A percentile compares a stretch with the other conserved stretches of the same genome.
phyloP scores from a whole-genome alignment of 108 stramenopile genomes.

The Nitzschia inconspicua region DNA sequence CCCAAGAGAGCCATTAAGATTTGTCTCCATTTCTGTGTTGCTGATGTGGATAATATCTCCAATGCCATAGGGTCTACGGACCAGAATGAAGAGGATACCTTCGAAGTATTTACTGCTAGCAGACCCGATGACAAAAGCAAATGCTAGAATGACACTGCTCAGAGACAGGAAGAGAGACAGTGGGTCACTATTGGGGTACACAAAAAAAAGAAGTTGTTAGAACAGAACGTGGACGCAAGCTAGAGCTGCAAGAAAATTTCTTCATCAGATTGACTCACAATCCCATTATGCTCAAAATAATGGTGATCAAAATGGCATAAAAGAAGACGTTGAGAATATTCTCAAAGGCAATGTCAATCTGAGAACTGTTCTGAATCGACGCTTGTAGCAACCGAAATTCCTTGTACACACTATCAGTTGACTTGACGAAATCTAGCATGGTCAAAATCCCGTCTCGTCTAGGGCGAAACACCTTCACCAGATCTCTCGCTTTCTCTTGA shows the following conservation, averaged over 20 bases:
- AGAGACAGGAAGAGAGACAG: slow-evolving; percentile 42
- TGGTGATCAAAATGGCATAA: slow-evolving; percentile 44
- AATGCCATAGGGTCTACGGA: slow-evolving; percentile 68
- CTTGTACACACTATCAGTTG: slow-evolving; percentile 67
- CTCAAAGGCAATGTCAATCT: slow-evolving; percentile 60
- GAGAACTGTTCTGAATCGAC: slow-evolving; percentile 50
- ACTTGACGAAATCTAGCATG: slow-evolving; percentile 42
- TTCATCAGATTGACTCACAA: no score
- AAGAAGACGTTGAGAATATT: slow-evolving; percentile 59
- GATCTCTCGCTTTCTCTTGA: slow-evolving; percentile 38
- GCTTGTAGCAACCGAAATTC: slow-evolving; percentile 57
- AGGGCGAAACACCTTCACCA: slow-evolving; percentile 58
- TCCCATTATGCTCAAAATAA: slow-evolving; percentile 42
- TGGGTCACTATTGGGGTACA: slow-evolving; percentile 23
- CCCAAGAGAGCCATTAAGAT: slow-evolving; percentile 15
- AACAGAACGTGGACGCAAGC: neutral
- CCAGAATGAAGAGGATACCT: slow-evolving; percentile 63
- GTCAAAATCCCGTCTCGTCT: slow-evolving; percentile 49
- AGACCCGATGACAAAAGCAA: slow-evolving; percentile 66
- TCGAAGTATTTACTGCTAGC: slow-evolving; percentile 72
- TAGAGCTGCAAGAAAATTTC: neutral
- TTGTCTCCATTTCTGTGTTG: slow-evolving; percentile 7
- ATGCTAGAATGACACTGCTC: slow-evolving; percentile 42
- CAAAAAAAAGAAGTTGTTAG: no score
- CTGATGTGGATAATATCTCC: slow-evolving; percentile 68